Evolutionary conservation across 192 early-diverging fungal genomes (phyloP), one percentile per base, ranked within the genome.

Genomic region (Mortierella claussenii): DNA sequence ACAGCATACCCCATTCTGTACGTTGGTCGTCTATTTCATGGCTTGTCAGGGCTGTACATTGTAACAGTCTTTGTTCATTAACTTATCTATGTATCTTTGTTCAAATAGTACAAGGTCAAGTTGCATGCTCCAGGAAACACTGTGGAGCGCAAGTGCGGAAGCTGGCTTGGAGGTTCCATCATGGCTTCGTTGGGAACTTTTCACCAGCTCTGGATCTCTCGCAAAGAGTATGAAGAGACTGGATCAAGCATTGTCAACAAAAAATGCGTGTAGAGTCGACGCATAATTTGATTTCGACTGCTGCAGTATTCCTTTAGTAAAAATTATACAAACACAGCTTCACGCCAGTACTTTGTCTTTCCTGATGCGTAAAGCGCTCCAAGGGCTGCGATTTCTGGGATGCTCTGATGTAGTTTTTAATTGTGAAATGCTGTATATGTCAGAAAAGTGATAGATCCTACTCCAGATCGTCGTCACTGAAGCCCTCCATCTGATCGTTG

Each of bases 181-280:
- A 81, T 99, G 51, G 90, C 94, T 2, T 97, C 95, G 3, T 69
- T 99, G 59, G 95, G 96, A 60, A 96, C 95, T 0, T 99, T 99
- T 87, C 96, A 98, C 69, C 98, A 98, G 82, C 85, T 99, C 53
- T 99, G 98, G 98, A 92, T 99, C 11, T 97, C 96, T 27, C 92
- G 92, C 65, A 85, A 94, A 23, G 96, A 99, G 80, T 99, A 97
- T 69, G 90, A 94, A 32, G 98, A 99, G 71, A 83, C 86, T 34
- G 94, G 94, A 46, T 85, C 91, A 30, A 82, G 83, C 13, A 90
- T 92, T 62, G 91, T 98, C 7, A 96, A 97, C 75, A 96, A 93
- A 62, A 94, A 92, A 54, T 92, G 91, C 65, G 84, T 90, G 66
- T 93, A 82, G 80, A 49, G 30, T n/a, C n/a, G n/a, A n/a, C n/a